Evolutionary conservation across 2,329 filamentous ascomycete genomes (phyloP).

Genomic region (Colletotrichum magnum): DNA sequence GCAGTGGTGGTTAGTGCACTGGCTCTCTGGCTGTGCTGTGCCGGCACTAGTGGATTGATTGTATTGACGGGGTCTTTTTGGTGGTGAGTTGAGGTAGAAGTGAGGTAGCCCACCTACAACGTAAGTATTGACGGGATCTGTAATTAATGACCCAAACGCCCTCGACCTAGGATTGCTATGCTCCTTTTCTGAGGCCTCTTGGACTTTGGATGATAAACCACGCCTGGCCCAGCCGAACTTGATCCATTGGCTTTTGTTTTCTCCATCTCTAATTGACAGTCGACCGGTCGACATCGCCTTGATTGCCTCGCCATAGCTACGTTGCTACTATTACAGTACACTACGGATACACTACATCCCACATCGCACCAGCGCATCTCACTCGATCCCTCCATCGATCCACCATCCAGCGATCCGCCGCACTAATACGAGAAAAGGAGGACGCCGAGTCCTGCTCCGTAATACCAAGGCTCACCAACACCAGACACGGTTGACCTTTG

Average conservation of each 20-base stretch:
- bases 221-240: not conserved
- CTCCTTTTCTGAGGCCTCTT: slow-evolving; percentile 21
- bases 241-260: not conserved
- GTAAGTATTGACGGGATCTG: not conserved
- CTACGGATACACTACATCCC: not conserved
- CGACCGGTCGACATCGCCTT: slow-evolving; percentile 16
- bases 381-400: slow-evolving; percentile 28
- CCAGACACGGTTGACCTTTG: slow-evolving; percentile 16
- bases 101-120: no score
- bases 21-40: slow-evolving; percentile 32
- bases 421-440: slow-evolving; percentile 30
- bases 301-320: not conserved
- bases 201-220: slow-evolving; percentile 9
- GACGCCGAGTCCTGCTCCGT: slow-evolving; percentile 19
- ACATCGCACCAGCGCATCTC: not conserved
- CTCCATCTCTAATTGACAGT: slow-evolving; percentile 12
- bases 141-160: not conserved
- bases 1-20: slow-evolving; percentile 8
- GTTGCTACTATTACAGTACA: no score
- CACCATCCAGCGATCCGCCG: slow-evolving; percentile 16
- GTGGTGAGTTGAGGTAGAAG: not conserved
- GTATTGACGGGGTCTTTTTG: not conserved
- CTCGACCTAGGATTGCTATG: slow-evolving; percentile 21
- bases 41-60: slow-evolving; percentile 23
- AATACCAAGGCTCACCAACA: slow-evolving; percentile 29